These are phyloP conservation scores for Pseudogymnoascus sp. DNA, from an alignment of 2,329 filamentous ascomycete genomes.

Conservation along the genomic window DNA sequence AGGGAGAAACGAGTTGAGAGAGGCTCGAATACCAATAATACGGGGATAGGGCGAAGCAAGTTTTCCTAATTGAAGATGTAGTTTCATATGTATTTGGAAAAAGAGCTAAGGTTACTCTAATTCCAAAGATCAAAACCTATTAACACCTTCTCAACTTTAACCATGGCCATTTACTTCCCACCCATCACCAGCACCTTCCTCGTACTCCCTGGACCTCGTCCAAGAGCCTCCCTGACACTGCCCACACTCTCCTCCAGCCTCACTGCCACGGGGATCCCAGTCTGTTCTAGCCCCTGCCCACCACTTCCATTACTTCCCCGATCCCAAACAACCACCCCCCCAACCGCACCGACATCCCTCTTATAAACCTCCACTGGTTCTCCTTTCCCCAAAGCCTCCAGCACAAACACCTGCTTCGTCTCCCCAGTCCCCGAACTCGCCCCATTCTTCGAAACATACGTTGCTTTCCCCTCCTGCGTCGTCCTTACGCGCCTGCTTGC, in stretches of 20 bases:
- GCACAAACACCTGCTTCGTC: constrained; percentile 31
- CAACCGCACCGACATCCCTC: constrained; percentile 49
- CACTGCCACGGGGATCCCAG: constrained; percentile 11
- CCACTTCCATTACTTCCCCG: constrained; percentile 31
- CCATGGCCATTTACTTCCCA: neutral
- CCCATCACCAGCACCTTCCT: constrained; percentile 22
- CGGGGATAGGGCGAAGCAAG: neutral
- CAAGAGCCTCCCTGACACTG: constrained; percentile 32
- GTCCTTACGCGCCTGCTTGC: constrained; percentile 40
- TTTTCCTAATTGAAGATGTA: neutral
- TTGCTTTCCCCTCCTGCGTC: constrained; percentile 51
- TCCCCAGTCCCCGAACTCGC: constrained; percentile 33
- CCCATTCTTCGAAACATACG: constrained; percentile 39
- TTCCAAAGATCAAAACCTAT: neutral
- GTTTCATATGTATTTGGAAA: neutral
- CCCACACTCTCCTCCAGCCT: constrained; percentile 14
- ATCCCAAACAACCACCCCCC: constrained; percentile 48
- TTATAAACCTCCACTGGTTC: constrained; percentile 44
- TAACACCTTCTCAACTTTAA: too few relatives aligned
- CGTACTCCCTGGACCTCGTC: constrained; percentile 31
- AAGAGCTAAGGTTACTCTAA: neutral
- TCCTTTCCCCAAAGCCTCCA: neutral
- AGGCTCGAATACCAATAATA: neutral
- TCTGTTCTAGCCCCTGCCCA: constrained; percentile 15
- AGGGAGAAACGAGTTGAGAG: neutral